Evolutionary conservation across 2,329 filamentous ascomycete species (phyloP).

Genomic region (Myotisia sp.): DNA sequence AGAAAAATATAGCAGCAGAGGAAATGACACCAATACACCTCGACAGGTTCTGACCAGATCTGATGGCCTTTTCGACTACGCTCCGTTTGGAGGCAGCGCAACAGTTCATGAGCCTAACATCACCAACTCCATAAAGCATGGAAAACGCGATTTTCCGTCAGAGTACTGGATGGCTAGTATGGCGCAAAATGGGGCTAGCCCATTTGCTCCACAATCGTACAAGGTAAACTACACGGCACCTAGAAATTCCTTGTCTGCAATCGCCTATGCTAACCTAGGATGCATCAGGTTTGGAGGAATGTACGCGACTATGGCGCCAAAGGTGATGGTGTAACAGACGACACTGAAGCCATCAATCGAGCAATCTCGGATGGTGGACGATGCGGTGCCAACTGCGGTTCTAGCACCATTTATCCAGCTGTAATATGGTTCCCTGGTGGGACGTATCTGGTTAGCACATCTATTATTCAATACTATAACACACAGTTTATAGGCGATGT

Average conservation of each 20-base stretch:
- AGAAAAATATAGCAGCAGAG: slow-evolving; percentile 1
- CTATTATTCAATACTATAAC: slow-evolving; percentile 16
- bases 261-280: background rate
- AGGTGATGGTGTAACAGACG: slow-evolving; percentile 55
- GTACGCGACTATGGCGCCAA: slow-evolving; percentile 59
- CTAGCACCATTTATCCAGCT: slow-evolving; percentile 62
- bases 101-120: too few species aligned
- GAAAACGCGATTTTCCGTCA: too few species aligned
- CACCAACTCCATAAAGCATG: too few species aligned
- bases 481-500: slow-evolving; percentile 15
- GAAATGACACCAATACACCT: slow-evolving; percentile 37
- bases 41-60: slow-evolving; percentile 1
- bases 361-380: slow-evolving; percentile 50
- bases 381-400: slow-evolving; percentile 70
- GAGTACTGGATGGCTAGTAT: slow-evolving; percentile 4
- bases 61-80: too few species aligned
- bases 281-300: slow-evolving; percentile 48
- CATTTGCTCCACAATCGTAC: slow-evolving; percentile 6
- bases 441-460: slow-evolving; percentile 14
- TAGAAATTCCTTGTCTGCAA: too few species aligned
- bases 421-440: slow-evolving; percentile 66
- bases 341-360: slow-evolving; percentile 74
- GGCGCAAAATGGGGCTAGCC: slow-evolving; percentile 1
- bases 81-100: too few species aligned
- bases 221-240: slow-evolving; percentile 1